phyloP scores from a whole-genome alignment of 176 grass and related monocot genomes.

The Oryza nivara region DNA sequence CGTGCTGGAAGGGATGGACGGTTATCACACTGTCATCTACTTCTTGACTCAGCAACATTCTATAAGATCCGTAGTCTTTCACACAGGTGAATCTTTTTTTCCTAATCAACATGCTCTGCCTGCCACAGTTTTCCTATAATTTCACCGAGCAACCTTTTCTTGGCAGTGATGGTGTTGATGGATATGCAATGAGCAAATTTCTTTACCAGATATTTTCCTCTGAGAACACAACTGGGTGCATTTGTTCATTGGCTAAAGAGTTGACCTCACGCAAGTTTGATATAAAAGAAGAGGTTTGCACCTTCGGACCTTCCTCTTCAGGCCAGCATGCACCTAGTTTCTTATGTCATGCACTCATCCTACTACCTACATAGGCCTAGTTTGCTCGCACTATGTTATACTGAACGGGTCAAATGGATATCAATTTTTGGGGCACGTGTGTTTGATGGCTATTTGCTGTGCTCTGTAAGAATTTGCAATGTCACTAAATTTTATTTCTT shows the following conservation, averaged over 20 bases:
- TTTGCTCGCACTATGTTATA: constrained; percentile 2
- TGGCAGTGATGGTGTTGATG: constrained; percentile 86
- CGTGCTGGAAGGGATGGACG: constrained; percentile 91
- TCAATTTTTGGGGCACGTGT: not conserved
- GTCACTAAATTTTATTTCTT: not conserved
- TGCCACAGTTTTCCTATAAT: constrained; percentile 38
- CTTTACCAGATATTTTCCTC: constrained; percentile 75
- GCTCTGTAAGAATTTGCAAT: not conserved
- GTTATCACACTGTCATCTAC: constrained; percentile 88
- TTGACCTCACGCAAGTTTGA: constrained; percentile 77
- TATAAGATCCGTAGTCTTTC: constrained; percentile 85
- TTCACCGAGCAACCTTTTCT: constrained; percentile 39
- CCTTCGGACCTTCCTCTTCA: constrained; percentile 31
- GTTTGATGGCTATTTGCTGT: constrained; percentile 28
- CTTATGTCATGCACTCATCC: constrained; percentile 13
- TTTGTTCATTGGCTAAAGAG: constrained; percentile 82
- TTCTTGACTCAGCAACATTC: constrained; percentile 83
- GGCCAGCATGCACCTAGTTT: constrained; percentile 21
- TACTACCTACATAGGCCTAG: constrained; percentile 4
- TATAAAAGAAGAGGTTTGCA: constrained; percentile 94
- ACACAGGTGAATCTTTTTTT: constrained; percentile 56
- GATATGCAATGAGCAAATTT: constrained; percentile 88
- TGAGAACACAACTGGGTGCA: constrained; percentile 53
- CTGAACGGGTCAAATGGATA: not conserved
- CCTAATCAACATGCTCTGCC: not conserved